Percentiles rank a stretch among this genome's conserved stretches.
phyloP scores from a whole-genome alignment of 768 basidiomycete species.

The Boletus speciosus region DNA sequence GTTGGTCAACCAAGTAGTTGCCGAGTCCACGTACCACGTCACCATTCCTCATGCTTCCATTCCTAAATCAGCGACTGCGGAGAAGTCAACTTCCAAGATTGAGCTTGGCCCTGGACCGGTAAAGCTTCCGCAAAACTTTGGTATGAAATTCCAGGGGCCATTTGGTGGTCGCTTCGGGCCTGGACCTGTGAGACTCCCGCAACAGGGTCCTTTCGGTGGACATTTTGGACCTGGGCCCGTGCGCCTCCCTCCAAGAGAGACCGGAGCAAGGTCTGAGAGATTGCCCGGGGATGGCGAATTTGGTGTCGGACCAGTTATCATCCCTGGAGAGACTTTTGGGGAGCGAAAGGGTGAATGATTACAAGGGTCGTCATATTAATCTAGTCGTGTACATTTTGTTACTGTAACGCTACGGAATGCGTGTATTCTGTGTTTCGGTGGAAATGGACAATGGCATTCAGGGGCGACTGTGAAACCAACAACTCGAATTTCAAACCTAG shows the following conservation, averaged over 20 bases:
- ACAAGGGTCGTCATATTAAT: not conserved
- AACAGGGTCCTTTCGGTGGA: conserved; percentile 8
- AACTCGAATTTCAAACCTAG: conserved; percentile 12
- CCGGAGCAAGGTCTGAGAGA: conserved; percentile 18
- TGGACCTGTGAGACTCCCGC: conserved; percentile 18
- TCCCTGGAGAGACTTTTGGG: conserved; percentile 28
- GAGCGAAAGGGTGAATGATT: conserved; percentile 4
- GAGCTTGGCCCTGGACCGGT: conserved; percentile 21
- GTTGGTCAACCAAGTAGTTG: conserved; percentile 32
- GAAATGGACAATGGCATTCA: not conserved
- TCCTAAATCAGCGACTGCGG: conserved; percentile 6
- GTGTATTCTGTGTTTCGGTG: not conserved
- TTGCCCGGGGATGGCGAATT: conserved; percentile 29
- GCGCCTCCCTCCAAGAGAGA: conserved; percentile 18
- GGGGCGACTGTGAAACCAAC: not conserved
- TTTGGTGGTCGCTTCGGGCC: conserved; percentile 23
- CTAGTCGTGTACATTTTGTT: conserved; percentile 1
- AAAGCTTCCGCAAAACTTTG: conserved; percentile 3
- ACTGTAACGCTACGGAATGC: not conserved
- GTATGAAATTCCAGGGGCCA: not conserved
- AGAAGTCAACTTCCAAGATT: conserved; percentile 7
- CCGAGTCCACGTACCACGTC: conserved; percentile 26
- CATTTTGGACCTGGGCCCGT: conserved; percentile 18
- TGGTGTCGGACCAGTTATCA: conserved; percentile 25
- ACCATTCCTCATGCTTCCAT: conserved; percentile 22